phyloP scores from a whole-genome alignment of 2,329 filamentous ascomycete species.

The Trichophyton schoenleinii region DNA sequence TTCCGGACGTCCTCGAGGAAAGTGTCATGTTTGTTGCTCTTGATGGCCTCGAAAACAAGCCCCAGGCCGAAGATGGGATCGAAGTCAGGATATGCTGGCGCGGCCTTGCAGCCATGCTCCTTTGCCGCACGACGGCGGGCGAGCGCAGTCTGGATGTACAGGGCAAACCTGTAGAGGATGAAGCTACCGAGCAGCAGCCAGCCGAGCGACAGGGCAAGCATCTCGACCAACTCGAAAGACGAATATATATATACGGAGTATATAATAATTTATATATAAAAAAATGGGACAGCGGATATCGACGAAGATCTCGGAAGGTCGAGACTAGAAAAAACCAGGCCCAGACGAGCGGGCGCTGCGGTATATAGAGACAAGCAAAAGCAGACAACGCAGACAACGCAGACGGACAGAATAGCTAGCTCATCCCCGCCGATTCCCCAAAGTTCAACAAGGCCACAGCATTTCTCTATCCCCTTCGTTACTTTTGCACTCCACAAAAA shows the following conservation, averaged over 20 bases:
- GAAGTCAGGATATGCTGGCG: slow-evolving; percentile 37
- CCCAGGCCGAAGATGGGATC: slow-evolving; percentile 46
- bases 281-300: too few species aligned
- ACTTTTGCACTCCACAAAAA: too few species aligned
- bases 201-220: not conserved
- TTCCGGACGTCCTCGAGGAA: slow-evolving; percentile 9
- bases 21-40: slow-evolving; percentile 3
- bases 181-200: not conserved
- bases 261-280: not conserved
- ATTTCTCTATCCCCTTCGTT: too few species aligned
- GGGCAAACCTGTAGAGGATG: slow-evolving; percentile 10
- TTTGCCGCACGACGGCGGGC: slow-evolving; percentile 8
- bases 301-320: too few species aligned
- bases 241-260: not conserved
- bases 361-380: too few species aligned
- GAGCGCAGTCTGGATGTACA: slow-evolving; percentile 9
- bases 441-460: too few species aligned
- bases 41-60: slow-evolving; percentile 23
- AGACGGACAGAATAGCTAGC: too few species aligned
- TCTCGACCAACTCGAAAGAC: not conserved
- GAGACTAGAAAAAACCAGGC: too few species aligned
- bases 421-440: too few species aligned
- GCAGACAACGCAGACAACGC: too few species aligned
- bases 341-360: too few species aligned
- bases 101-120: slow-evolving; percentile 37